Evolutionary conservation across 1,284 basidiomycete species (phyloP).

Genomic region (Xerocomus minutiporus): DNA sequence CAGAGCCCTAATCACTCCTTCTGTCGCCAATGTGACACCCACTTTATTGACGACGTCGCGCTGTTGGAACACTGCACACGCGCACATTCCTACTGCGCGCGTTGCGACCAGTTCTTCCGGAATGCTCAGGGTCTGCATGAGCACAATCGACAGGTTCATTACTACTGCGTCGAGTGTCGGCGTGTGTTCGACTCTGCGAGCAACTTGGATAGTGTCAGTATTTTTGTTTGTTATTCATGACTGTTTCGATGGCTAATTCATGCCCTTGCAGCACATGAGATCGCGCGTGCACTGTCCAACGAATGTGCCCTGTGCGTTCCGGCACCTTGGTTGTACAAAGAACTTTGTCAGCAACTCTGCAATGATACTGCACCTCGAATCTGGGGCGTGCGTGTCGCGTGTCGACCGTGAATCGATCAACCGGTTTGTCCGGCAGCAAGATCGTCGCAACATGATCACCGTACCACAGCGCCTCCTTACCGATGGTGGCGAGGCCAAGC

Average conservation of each 20-base stretch:
- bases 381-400: conserved; percentile 40
- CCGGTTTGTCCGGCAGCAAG: conserved; percentile 32
- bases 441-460: conserved; percentile 34
- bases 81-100: conserved; percentile 40
- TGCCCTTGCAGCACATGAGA: conserved; percentile 33
- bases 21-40: conserved; percentile 42
- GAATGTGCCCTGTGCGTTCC: conserved; percentile 38
- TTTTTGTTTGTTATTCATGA: neutral
- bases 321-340: conserved; percentile 33
- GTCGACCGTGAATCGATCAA: conserved; percentile 34
- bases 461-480: conserved; percentile 36
- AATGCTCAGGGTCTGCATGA: conserved; percentile 38
- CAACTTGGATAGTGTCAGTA: conserved; percentile 30
- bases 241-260: neutral
- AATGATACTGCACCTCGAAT: conserved; percentile 46
- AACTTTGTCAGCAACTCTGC: conserved; percentile 43
- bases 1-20: conserved; percentile 30
- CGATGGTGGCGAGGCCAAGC: conserved; percentile 2
- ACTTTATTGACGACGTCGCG: conserved; percentile 29
- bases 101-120: conserved; percentile 40
- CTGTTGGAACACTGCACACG: conserved; percentile 34
- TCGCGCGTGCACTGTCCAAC: conserved; percentile 38
- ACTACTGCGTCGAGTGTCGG: conserved; percentile 45
- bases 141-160: conserved; percentile 47
- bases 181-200: conserved; percentile 39